Evolutionary conservation across 1,284 basidiomycete species (phyloP), one percentile per base, ranked within the genome.

Genomic region (Schizophyllum amplum): DNA sequence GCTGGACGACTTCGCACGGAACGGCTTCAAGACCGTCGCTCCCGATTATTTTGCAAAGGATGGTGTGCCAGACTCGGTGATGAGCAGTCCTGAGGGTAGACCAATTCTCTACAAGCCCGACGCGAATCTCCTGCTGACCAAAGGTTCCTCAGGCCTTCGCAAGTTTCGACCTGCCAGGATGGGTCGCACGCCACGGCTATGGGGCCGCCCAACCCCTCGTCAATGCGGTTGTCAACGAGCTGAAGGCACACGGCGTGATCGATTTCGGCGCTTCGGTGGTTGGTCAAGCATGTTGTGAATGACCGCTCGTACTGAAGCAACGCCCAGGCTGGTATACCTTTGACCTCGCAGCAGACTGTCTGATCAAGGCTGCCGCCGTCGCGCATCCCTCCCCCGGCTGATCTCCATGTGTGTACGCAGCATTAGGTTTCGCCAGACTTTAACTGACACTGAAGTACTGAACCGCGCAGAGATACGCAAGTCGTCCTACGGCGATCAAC

Each of bases 351-450:
- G 62, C 71, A 52, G 67, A 72, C 56, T 57, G 61, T 26, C 20
- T 56, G 20, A 59, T 67, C 59, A 51, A 61, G 26, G 69, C 66
- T 24, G 70, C 64, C 9, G 64, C 71, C 27, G 65, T 70, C 56
- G 53, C 69, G 46, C 75, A 76, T 62, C 74, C 75, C 0, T 70
- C 70, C n/a, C n/a, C n/a, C n/a, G n/a, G n/a, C n/a, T n/a, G n/a
- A n/a, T n/a, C n/a, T n/a, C n/a, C n/a, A n/a, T n/a, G n/a, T n/a
- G n/a, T n/a, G n/a, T n/a, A n/a, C n/a, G n/a, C n/a, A n/a, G n/a
- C n/a, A n/a, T n/a, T n/a, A n/a, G n/a, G n/a, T n/a, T n/a, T n/a
- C n/a, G n/a, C n/a, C n/a, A n/a, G n/a, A n/a, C n/a, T n/a, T n/a
- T n/a, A n/a, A n/a, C n/a, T n/a, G n/a, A n/a, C n/a, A n/a, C n/a